These are phyloP conservation scores for Maudiozyma saulgeensis DNA, from an alignment of 805 yeast species.

Conservation along the genomic window DNA sequence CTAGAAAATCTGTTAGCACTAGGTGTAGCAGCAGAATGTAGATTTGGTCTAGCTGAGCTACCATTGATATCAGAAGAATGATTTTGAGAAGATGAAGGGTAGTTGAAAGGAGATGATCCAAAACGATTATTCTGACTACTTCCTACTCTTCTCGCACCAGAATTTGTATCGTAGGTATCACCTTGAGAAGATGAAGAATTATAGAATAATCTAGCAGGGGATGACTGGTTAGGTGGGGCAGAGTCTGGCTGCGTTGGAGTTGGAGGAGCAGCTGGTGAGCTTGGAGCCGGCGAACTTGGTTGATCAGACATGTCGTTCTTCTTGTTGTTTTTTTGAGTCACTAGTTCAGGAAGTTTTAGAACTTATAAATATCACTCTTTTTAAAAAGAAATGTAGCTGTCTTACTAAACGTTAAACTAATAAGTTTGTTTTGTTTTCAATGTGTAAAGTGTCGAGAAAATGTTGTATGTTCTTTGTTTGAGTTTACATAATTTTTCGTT, in stretches of 20 bases:
- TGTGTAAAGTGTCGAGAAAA: not conserved
- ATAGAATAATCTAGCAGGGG: slow-evolving; percentile 26
- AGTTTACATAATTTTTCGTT: not conserved
- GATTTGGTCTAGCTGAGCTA: slow-evolving; percentile 9
- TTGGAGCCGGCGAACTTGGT: slow-evolving; percentile 32
- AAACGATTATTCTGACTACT: slow-evolving; percentile 15
- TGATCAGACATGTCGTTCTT: slow-evolving; percentile 15
- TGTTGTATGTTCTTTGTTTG: not conserved
- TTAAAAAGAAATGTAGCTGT: too few species aligned
- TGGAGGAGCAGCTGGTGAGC: slow-evolving; percentile 22
- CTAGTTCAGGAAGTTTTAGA: not conserved
- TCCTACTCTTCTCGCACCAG: slow-evolving; percentile 7
- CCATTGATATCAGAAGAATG: slow-evolving; percentile 22
- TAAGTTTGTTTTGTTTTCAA: not conserved
- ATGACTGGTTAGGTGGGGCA: slow-evolving; percentile 28
- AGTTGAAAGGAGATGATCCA: slow-evolving; percentile 38
- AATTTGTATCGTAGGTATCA: slow-evolving; percentile 22
- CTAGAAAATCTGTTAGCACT: slow-evolving; percentile 31
- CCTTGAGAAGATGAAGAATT: slow-evolving; percentile 27
- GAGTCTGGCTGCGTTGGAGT: slow-evolving; percentile 20
- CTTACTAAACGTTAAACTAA: too few species aligned
- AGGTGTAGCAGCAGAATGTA: slow-evolving; percentile 8
- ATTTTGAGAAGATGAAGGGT: slow-evolving; percentile 29
- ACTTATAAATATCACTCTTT: too few species aligned
- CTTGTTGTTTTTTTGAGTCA: not conserved